These are phyloP conservation scores for Saksenaea vasiformis DNA, from an alignment of 371 early-diverging fungal species.

Conservation along the genomic window DNA sequence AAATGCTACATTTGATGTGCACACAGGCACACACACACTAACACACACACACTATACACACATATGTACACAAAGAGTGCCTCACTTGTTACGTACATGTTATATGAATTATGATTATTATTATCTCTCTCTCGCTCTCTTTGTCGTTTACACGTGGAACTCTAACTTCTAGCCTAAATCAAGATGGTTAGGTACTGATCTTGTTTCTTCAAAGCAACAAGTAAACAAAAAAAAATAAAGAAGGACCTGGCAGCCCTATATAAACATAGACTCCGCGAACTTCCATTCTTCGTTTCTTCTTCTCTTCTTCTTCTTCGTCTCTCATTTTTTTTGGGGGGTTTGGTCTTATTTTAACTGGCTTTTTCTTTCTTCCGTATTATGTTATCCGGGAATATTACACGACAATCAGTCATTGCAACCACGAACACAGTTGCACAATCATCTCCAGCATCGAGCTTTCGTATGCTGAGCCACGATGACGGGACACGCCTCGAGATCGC, in stretches of 20 bases:
- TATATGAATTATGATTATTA: background rate
- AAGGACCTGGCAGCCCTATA: background rate
- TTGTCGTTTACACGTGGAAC: slow-evolving; percentile 1
- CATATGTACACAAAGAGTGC: no score
- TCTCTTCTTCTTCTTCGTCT: background rate
- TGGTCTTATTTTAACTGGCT: no score
- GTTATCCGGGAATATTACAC: background rate
- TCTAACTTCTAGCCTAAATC: background rate
- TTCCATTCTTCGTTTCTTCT: background rate
- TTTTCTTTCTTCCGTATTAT: background rate
- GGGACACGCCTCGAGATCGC: slow-evolving; percentile 27
- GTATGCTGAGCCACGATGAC: slow-evolving; percentile 19
- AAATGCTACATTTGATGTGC: slow-evolving; percentile 2
- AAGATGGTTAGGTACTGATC: slow-evolving; percentile 1
- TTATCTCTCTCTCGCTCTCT: no score
- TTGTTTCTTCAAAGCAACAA: background rate
- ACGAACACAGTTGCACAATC: background rate
- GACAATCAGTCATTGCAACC: background rate
- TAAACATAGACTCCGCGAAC: background rate
- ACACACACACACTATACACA: no score
- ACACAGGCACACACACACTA: background rate
- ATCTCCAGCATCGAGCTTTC: slow-evolving; percentile 8
- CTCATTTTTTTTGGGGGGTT: background rate
- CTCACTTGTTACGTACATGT: no score
- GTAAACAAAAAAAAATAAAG: background rate